A percentile compares a stretch with the other conserved stretches of the same genome.
phyloP scores from a whole-genome alignment of 345 rosid species.

The Mercurialis annua region DNA sequence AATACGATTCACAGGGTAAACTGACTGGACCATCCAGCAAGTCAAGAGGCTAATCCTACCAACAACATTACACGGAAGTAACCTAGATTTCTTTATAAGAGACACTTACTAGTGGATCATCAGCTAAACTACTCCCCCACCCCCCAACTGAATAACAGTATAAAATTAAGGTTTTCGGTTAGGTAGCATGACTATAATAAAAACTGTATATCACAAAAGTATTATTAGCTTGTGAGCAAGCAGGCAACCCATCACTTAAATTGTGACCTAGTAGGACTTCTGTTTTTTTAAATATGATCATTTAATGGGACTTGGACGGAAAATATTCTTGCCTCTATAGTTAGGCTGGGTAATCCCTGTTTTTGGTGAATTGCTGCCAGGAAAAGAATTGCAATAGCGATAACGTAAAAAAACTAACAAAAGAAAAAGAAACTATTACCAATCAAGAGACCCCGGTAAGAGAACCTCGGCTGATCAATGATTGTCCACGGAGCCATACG shows the following conservation, averaged over 20 bases:
- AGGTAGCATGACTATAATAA: neutral
- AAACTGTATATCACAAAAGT: neutral
- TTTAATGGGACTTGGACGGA: too few relatives aligned
- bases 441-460: conserved; percentile 66
- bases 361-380: too few relatives aligned
- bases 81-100: neutral
- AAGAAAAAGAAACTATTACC: conserved; percentile 35
- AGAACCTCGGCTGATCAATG: conserved; percentile 61
- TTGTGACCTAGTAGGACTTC: too few relatives aligned
- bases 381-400: too few relatives aligned
- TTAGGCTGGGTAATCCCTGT: too few relatives aligned
- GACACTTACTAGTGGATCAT: neutral
- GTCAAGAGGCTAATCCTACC: neutral
- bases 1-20: neutral
- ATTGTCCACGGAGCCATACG: conserved; percentile 58
- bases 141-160: neutral
- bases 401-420: too few relatives aligned
- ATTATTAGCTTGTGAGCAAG: neutral
- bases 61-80: neutral
- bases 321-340: too few relatives aligned
- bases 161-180: neutral
- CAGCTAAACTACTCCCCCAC: neutral
- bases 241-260: neutral
- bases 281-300: neutral
- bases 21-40: neutral